Evolutionary conservation across 2,329 filamentous ascomycete genomes (phyloP), one percentile per base, ranked within the genome.

Genomic region (Zymoseptoria pseudotritici): DNA sequence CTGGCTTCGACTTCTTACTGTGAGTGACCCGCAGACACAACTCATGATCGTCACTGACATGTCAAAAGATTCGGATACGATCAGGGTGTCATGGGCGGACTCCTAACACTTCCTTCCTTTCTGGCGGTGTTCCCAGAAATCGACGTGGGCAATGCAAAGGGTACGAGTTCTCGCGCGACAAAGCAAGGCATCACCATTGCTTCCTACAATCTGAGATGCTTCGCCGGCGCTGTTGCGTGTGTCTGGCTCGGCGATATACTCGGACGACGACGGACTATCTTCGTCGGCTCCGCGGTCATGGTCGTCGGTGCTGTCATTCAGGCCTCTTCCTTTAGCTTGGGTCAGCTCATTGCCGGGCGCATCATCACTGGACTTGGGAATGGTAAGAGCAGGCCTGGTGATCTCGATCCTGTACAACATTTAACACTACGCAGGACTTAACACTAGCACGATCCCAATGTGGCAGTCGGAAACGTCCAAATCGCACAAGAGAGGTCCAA

Each of bases 281-380:
- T 79, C 71, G 49, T 70, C 20, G 82, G 80, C 3, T 79, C 75
- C 2, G 63, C 74, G 17, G 78, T 82, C 64, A 80, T 82, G 73
- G 72, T 84, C 17, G 58, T 86, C 31, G 84, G 84, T 17, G 83
- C 83, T 36, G 75, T 82, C 9, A 80, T 88, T 49, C 86, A 88
- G 67, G 72, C 82, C 13, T 71, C 78, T 11, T 76, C 79, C 1
- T 81, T 77, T 63, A 71, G 75, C 62, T 75, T 79, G 10, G 74
- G 72, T 22, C 54, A 65, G 53, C 72, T 83, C 54, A 80, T 83
- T 55, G 73, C 80, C 42, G 79, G 79, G 17, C 77, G 81, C 58
- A 65, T 83, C 19, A 72, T 83, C 17, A 79, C 79, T 20, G 81
- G 81, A 31, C 73, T 81, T 58, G 82, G 80, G 6, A 82, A 82